Percentiles rank a stretch among this genome's conserved stretches.
phyloP scores from a whole-genome alignment of 2,329 filamentous ascomycete species.

The Sporothrix humicola region DNA sequence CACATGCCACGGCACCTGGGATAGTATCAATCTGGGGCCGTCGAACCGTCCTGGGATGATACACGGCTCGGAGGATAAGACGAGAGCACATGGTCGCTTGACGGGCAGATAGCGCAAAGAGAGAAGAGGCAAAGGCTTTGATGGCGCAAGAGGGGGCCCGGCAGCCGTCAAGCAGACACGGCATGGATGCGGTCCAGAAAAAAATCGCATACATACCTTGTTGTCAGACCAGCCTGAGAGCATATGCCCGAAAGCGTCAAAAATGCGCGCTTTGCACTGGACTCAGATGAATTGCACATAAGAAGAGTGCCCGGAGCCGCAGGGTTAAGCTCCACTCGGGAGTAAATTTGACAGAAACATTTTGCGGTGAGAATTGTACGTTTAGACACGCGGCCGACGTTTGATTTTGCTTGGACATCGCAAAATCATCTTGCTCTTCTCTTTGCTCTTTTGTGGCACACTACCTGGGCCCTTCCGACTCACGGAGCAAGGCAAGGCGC shows the following conservation, averaged over 20 bases:
- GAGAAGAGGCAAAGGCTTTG: not conserved
- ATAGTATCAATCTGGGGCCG: conserved; percentile 24
- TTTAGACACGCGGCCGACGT: not conserved
- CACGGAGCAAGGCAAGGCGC: conserved; percentile 2
- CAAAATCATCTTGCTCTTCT: not conserved
- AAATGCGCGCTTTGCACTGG: conserved; percentile 4
- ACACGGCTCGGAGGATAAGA: conserved; percentile 25
- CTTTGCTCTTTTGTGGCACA: not conserved
- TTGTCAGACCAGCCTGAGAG: not conserved
- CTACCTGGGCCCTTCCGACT: not conserved
- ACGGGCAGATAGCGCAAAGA: not conserved
- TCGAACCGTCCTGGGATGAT: not conserved
- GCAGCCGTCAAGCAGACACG: conserved; percentile 5
- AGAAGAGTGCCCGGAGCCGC: conserved; percentile 11
- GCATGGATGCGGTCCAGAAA: conserved; percentile 22
- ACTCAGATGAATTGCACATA: not conserved
- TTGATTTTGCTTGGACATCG: not conserved
- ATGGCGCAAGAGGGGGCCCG: not conserved
- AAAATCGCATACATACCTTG: not conserved
- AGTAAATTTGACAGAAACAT: not conserved
- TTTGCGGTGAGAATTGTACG: conserved; percentile 21
- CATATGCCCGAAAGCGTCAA: not conserved
- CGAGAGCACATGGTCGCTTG: conserved; percentile 6
- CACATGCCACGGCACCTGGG: conserved; percentile 12
- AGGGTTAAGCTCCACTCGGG: not conserved